Evolutionary conservation across 441 rosid species (phyloP).

Genomic region (Mallotus repandus): DNA sequence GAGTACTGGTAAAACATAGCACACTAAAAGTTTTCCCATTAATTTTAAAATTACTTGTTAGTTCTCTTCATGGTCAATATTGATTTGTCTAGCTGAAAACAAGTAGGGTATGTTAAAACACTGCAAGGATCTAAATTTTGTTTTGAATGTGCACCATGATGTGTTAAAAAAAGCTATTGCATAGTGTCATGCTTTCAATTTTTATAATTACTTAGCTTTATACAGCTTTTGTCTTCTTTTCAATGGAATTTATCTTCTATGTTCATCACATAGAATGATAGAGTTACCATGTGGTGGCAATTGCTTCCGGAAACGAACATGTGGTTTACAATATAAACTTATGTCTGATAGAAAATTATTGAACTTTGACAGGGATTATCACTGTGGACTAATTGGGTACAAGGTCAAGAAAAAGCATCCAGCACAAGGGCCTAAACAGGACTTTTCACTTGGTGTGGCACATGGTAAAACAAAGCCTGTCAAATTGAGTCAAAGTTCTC

Average conservation of each 20-base stretch:
- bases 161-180: not conserved
- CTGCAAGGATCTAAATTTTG: slow-evolving; percentile 1
- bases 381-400: slow-evolving; percentile 86
- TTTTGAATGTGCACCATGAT: not conserved
- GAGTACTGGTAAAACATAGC: slow-evolving; percentile 73
- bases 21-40: not conserved
- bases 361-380: slow-evolving; percentile 62
- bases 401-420: slow-evolving; percentile 50
- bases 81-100: not conserved
- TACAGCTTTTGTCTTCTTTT: not conserved
- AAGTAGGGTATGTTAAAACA: not conserved
- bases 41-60: not conserved
- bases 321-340: slow-evolving; percentile 4
- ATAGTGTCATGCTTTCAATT: not conserved
- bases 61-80: not conserved
- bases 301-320: not conserved
- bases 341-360: slow-evolving; percentile 12
- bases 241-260: not conserved
- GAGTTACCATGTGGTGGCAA: not conserved
- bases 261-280: not conserved
- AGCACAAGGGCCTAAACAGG: slow-evolving; percentile 27
- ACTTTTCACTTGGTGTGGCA: slow-evolving; percentile 29
- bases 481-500: slow-evolving; percentile 27
- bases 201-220: not conserved
- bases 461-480: slow-evolving; percentile 33